Percentiles rank a stretch among this genome's conserved stretches.
phyloP scores from a whole-genome alignment of 805 yeast species.

The Saturnispora besseyi region DNA sequence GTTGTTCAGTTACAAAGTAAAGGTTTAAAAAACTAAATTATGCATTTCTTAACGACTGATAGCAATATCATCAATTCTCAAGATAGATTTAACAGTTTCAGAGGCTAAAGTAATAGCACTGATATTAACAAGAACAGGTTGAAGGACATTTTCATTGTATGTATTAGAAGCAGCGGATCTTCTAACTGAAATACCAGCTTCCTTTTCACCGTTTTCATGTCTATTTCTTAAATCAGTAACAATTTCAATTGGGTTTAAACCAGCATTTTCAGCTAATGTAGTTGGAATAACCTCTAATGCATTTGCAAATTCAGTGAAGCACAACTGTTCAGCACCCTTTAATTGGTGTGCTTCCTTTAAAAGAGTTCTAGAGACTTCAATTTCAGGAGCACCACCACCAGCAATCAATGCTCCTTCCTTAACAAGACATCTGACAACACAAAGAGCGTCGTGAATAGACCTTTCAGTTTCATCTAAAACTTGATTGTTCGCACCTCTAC shows the following conservation, averaged over 20 bases:
- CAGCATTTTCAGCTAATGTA: constrained; percentile 92
- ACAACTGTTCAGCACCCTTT: constrained; percentile 82
- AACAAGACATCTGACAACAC: constrained; percentile 84
- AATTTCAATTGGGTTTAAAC: constrained; percentile 81
- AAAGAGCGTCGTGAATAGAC: constrained; percentile 93
- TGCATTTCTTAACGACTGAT: constrained; percentile 55
- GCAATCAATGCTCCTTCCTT: constrained; percentile 87
- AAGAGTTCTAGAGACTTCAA: constrained; percentile 73
- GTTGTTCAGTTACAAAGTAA: constrained; percentile 2
- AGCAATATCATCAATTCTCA: constrained; percentile 95
- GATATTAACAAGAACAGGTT: constrained; percentile 90
- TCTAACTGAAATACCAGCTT: constrained; percentile 94
- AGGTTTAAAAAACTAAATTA: not conserved
- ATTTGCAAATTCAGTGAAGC: constrained; percentile 85
- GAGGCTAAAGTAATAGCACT: constrained; percentile 93
- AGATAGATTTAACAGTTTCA: constrained; percentile 90
- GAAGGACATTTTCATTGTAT: constrained; percentile 87
- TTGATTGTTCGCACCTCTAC: constrained; percentile 90
- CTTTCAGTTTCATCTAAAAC: constrained; percentile 95
- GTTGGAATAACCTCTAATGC: constrained; percentile 92
- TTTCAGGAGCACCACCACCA: constrained; percentile 98
- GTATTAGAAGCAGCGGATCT: constrained; percentile 90
- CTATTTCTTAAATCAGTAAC: constrained; percentile 86
- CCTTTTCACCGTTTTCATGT: constrained; percentile 83
- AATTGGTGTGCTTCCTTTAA: constrained; percentile 61